phyloP scores from a whole-genome alignment of 352 stramenopile genomes.

The Phytophthora pistaciae region DNA sequence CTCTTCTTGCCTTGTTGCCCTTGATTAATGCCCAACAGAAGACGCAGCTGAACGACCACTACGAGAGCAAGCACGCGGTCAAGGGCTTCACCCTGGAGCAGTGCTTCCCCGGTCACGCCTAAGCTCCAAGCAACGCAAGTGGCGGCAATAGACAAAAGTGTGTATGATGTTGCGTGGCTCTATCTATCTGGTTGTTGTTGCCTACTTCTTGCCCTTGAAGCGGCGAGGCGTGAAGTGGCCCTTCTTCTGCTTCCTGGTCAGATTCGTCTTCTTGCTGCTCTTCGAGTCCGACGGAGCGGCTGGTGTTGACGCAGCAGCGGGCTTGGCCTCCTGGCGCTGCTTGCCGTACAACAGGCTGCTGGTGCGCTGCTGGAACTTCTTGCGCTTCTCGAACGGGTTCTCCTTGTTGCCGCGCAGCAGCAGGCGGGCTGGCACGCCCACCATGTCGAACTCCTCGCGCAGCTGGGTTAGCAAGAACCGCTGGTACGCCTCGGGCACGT shows the following conservation, averaged over 20 bases:
- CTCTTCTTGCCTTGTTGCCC: neutral
- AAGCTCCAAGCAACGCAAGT: slow-evolving; percentile 1
- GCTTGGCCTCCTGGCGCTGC: slow-evolving; percentile 42
- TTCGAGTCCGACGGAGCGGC: slow-evolving; percentile 11
- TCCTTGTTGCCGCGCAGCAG: slow-evolving; percentile 81
- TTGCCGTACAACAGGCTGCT: slow-evolving; percentile 71
- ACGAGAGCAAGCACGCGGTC: slow-evolving; percentile 78
- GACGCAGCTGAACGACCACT: slow-evolving; percentile 84
- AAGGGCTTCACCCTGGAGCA: slow-evolving; percentile 85
- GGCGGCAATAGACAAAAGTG: slow-evolving; percentile 26
- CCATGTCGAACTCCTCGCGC: slow-evolving; percentile 88
- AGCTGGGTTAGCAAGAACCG: slow-evolving; percentile 82
- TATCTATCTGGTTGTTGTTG: slow-evolving; percentile 20
- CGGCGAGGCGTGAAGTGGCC: slow-evolving; percentile 51
- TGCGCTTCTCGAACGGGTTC: slow-evolving; percentile 87
- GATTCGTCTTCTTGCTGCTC: slow-evolving; percentile 22
- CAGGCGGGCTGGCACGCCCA: slow-evolving; percentile 78
- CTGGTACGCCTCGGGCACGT: slow-evolving; percentile 82
- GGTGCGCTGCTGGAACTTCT: slow-evolving; percentile 85
- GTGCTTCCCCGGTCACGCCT: slow-evolving; percentile 65
- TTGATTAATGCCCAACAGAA: slow-evolving; percentile 37
- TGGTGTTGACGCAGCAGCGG: neutral
- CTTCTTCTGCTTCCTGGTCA: slow-evolving; percentile 54
- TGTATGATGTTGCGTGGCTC: slow-evolving; percentile 26
- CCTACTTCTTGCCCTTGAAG: slow-evolving; percentile 41